Evolutionary conservation across 2,329 filamentous ascomycete genomes (phyloP), one percentile per base, ranked within the genome.

Genomic region (Colletotrichum truncatum): DNA sequence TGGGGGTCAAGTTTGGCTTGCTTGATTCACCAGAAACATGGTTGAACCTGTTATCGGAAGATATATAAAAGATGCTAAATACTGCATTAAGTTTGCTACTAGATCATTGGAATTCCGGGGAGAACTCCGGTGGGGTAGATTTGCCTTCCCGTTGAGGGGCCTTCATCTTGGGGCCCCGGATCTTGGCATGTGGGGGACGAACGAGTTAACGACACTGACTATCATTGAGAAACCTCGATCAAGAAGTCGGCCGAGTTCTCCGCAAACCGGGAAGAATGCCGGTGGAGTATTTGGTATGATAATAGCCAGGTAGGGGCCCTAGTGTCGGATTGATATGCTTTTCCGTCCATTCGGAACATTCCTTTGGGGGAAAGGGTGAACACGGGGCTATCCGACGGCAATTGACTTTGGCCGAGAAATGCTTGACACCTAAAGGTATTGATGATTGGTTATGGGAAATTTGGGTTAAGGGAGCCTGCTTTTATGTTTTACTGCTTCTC

Each of bases 111-210:
- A 25, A 21, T 36, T 25, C 56, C 56, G 56, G 56, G 34, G 46
- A 60, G 56, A 60, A 60, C 8, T 34, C 57, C 57, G 57, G 46
- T 45, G 36, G 38, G 49, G 25, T 43, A 14, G 16, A 14, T 41
- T n/a, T n/a, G n/a, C n/a, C 39, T 11, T 16, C 12, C 7, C n/a
- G 41, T 23, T 39, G 41, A 30, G 54, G 30, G 8, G 23, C 21
- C 49, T 30, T 39, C n/a, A 54, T 30, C 21, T 51, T 46, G 58
- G 49, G 39, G 58, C 58, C 58, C 58, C 48, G 32, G 58, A 61
- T 48, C 49, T 48, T 61, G 58, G 49, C 30, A 46, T 61, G 58
- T 49, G 49, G 58, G 58, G 58, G 16, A 55, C 36, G 38, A 38
- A 26, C 34, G 30, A 46, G 36, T 45, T 26, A 12, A 26, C 12